Percentiles rank a stretch among this genome's conserved stretches.
Evolutionary conservation across 2,329 filamentous ascomycete species (phyloP).

Genomic region (Pseudocercospora crystallina): DNA sequence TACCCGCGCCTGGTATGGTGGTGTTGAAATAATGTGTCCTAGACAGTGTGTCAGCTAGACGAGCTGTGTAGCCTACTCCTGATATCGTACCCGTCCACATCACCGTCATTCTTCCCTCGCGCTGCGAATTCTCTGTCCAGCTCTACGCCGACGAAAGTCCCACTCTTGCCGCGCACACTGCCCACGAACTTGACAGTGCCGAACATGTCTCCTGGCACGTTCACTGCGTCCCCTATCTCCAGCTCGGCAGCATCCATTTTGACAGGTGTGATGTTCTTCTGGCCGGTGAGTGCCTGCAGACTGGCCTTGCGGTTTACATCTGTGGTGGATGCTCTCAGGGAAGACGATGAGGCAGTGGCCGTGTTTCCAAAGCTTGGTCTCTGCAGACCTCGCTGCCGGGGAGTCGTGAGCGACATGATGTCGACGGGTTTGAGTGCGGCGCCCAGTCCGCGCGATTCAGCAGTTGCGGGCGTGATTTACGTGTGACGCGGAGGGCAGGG

Average conservation of each 20-base stretch:
- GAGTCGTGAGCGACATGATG: conserved; percentile 45
- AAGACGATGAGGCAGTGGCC: conserved; percentile 44
- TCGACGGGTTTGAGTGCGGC: no score
- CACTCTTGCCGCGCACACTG: conserved; percentile 81
- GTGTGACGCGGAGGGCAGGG: no score
- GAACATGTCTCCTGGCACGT: conserved; percentile 90
- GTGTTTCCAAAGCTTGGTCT: conserved; percentile 41
- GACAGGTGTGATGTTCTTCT: conserved; percentile 46
- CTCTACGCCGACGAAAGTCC: conserved; percentile 89
- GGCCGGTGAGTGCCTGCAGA: conserved; percentile 65
- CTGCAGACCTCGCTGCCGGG: conserved; percentile 37
- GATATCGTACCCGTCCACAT: conserved; percentile 77
- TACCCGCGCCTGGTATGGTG: conserved; percentile 74
- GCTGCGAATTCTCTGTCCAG: conserved; percentile 75
- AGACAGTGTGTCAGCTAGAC: conserved; percentile 5
- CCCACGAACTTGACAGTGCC: conserved; percentile 89
- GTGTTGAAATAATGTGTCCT: conserved; percentile 73
- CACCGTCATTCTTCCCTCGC: conserved; percentile 91
- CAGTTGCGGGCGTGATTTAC: no score
- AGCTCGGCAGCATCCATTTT: conserved; percentile 55
- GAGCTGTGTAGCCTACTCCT: not conserved
- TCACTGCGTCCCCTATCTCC: conserved; percentile 77
- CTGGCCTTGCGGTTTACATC: conserved; percentile 68
- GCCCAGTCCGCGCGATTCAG: no score
- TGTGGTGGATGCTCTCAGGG: conserved; percentile 41